Base-by-base conservation (phyloP, 768 basidiomycete species). In the Phallus indusiatus region DNA sequence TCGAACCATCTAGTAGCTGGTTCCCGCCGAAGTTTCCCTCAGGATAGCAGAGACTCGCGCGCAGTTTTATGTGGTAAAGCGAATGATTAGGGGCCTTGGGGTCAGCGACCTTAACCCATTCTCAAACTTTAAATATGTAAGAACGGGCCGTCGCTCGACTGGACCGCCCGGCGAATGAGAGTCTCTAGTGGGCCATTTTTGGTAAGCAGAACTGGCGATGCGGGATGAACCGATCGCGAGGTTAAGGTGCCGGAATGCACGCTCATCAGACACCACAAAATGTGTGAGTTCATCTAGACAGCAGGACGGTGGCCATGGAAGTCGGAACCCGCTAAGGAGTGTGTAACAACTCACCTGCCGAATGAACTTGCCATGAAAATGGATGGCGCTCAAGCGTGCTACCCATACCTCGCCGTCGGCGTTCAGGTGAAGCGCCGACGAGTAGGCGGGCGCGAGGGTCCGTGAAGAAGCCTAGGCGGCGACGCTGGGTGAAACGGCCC, bases 1-100 rank as follows among this genome's bases (percentile, higher is more conserved):
- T 90, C 85, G 84, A 88, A 87, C 86, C 86, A 86, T 88, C 79
- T 86, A 87, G 85, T 88, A 86, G 85, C 86, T 88, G 85, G 85
- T 88, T 88, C 85, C 86, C 83, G n/a, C n/a, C n/a, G n/a, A n/a
- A n/a, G n/a, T n/a, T n/a, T n/a, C n/a, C n/a, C n/a, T n/a, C n/a
- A n/a, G n/a, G n/a, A n/a, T n/a, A n/a, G n/a, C n/a, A n/a, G n/a
- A n/a, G n/a, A n/a, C n/a, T n/a, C n/a, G n/a, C n/a, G n/a, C n/a
- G n/a, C n/a, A n/a, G n/a, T n/a, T n/a, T n/a, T n/a, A n/a, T n/a
- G n/a, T n/a, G n/a, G n/a, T n/a, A n/a, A n/a, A n/a, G n/a, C n/a
- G n/a, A n/a, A n/a, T n/a, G n/a, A n/a, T n/a, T n/a, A n/a, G n/a
- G n/a, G n/a, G n/a, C n/a, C n/a, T n/a, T n/a, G n/a, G n/a, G n/a